These are phyloP conservation scores for Aquilaria malaccensis DNA, from an alignment of 345 rosid species.

Conservation along the genomic window DNA sequence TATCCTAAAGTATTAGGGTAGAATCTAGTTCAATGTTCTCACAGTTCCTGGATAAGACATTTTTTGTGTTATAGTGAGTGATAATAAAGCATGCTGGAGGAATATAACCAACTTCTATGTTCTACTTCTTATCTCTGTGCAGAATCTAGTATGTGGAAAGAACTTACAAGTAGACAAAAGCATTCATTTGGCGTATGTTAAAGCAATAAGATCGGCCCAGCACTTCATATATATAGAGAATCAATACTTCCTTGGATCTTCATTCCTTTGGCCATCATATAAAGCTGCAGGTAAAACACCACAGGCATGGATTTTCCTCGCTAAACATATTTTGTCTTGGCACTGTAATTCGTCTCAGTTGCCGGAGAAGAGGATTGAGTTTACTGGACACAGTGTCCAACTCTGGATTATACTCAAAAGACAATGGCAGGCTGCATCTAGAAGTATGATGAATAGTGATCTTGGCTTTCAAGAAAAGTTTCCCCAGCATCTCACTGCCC, in stretches of 20 bases:
- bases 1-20: neutral
- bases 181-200: slow-evolving; percentile 58
- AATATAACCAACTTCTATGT: neutral
- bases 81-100: too few relatives aligned
- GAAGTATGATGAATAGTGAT: too few relatives aligned
- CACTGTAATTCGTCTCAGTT: neutral
- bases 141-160: slow-evolving; percentile 59
- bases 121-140: slow-evolving; percentile 7
- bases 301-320: neutral
- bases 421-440: too few relatives aligned
- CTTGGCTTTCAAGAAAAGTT: too few relatives aligned
- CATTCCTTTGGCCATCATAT: slow-evolving; percentile 62
- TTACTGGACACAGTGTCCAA: neutral
- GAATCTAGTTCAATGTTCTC: neutral
- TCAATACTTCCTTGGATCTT: slow-evolving; percentile 67
- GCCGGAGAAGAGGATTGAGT: neutral
- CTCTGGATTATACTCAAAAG: neutral
- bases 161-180: slow-evolving; percentile 64
- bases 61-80: neutral
- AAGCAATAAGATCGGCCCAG: slow-evolving; percentile 70
- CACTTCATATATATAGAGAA: slow-evolving; percentile 69
- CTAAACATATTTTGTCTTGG: too few relatives aligned
- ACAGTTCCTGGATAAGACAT: neutral
- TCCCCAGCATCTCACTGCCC: too few relatives aligned
- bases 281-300: slow-evolving; percentile 50